phyloP scores from a whole-genome alignment of 768 basidiomycete genomes.

The Leccinum barrowsii region DNA sequence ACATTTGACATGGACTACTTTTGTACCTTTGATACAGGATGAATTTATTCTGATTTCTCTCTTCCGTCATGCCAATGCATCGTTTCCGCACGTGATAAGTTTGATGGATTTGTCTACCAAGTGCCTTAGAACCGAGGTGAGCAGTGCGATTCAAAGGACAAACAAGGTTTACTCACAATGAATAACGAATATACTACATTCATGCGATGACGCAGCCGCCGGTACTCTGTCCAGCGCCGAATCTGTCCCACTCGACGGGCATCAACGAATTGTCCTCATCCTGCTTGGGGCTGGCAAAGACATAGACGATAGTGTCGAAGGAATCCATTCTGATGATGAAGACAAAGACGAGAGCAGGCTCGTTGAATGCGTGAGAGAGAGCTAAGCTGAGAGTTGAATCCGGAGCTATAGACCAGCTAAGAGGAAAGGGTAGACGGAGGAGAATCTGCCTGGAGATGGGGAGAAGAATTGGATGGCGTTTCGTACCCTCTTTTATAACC shows the following conservation, averaged over 20 bases:
- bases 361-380: neutral
- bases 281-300: constrained; percentile 7
- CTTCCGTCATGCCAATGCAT: too few species aligned
- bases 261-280: constrained; percentile 7
- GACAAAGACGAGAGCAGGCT: neutral
- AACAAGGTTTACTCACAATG: too few species aligned
- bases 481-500: constrained; percentile 16
- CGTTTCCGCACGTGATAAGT: too few species aligned
- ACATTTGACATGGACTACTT: too few species aligned
- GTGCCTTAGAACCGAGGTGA: too few species aligned
- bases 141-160: too few species aligned
- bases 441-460: constrained; percentile 9
- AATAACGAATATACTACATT: neutral
- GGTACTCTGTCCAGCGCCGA: neutral
- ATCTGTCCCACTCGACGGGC: constrained; percentile 13
- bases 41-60: too few species aligned
- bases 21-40: too few species aligned
- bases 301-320: constrained; percentile 14
- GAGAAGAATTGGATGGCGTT: neutral
- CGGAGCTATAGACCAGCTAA: neutral
- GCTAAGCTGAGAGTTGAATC: neutral
- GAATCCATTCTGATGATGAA: constrained; percentile 17
- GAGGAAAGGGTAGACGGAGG: neutral
- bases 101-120: too few species aligned
- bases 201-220: constrained; percentile 21